Conservation (phyloP, 148 eudicot species). For the Tetragonia tetragonoides region DNA sequence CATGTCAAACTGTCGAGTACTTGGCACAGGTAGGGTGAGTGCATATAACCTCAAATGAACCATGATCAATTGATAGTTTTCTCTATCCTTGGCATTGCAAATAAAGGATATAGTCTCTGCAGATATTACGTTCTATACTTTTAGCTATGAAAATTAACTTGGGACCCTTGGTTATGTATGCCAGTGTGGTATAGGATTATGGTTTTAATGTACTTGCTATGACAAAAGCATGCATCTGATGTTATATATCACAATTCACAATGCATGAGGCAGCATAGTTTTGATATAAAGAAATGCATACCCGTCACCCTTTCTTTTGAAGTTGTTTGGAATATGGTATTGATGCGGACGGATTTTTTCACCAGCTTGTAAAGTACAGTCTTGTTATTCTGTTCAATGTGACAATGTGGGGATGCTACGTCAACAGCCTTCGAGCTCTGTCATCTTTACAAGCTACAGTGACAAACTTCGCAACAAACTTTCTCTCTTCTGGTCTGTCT, state of each 20-base stretch:
- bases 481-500: conserved; percentile 85
- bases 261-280: not conserved
- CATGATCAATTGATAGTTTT: not conserved
- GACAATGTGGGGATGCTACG: conserved; percentile 95
- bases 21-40: not conserved
- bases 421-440: conserved; percentile 84
- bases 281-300: not conserved
- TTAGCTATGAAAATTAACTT: not conserved
- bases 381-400: conserved; percentile 68
- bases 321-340: not conserved
- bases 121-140: not conserved
- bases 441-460: conserved; percentile 98
- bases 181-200: not conserved
- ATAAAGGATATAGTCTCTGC: not conserved
- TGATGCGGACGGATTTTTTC: conserved; percentile 14
- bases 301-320: not conserved
- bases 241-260: not conserved
- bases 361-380: conserved; percentile 66
- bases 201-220: not conserved
- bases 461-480: conserved; percentile 86
- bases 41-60: not conserved
- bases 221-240: too few relatives aligned
- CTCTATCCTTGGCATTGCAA: not conserved
- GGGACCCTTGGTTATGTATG: not conserved
- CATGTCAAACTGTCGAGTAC: not conserved